These are phyloP conservation scores for Dothiorella sarmentorum DNA, from an alignment of 2,329 filamentous ascomycete species.

Conservation along the genomic window DNA sequence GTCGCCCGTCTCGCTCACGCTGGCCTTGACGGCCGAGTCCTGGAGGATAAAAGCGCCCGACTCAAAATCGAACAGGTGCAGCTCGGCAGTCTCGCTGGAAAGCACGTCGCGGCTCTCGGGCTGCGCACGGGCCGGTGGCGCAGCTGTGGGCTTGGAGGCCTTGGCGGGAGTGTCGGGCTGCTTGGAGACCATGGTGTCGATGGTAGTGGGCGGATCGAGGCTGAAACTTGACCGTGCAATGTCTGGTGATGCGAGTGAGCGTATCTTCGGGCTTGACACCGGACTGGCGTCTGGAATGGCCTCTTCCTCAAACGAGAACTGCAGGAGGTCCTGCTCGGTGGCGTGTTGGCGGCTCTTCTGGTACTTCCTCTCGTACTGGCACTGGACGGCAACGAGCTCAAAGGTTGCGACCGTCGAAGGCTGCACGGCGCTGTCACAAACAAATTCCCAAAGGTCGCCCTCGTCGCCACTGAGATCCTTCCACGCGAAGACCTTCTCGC, in stretches of 20 bases:
- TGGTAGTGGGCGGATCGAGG: conserved; percentile 9
- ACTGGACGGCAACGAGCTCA: conserved; percentile 78
- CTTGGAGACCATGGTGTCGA: conserved; percentile 17
- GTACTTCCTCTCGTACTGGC: conserved; percentile 97
- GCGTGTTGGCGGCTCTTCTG: conserved; percentile 75
- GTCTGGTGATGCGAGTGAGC: conserved; percentile 34
- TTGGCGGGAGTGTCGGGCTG: conserved; percentile 43
- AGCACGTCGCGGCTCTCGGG: conserved; percentile 72
- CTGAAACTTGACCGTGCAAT: conserved; percentile 12
- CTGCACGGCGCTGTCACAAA: conserved; percentile 75
- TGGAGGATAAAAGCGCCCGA: conserved; percentile 81
- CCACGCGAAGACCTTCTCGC: conserved; percentile 89
- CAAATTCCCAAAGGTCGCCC: conserved; percentile 96
- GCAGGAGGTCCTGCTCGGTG: conserved; percentile 72
- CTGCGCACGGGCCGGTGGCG: conserved; percentile 57
- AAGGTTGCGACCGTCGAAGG: conserved; percentile 74
- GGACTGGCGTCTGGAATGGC: conserved; percentile 60
- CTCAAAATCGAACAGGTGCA: conserved; percentile 90
- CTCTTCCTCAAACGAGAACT: conserved; percentile 74
- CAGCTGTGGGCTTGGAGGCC: conserved; percentile 51
- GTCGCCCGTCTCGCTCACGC: conserved; percentile 78
- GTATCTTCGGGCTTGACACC: conserved; percentile 46
- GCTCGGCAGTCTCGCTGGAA: conserved; percentile 71
- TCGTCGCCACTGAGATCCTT: conserved; percentile 88
- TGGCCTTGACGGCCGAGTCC: conserved; percentile 69